Evolutionary conservation across 345 rosid genomes (phyloP).

Genomic region (Mallotus nudiflorus): DNA sequence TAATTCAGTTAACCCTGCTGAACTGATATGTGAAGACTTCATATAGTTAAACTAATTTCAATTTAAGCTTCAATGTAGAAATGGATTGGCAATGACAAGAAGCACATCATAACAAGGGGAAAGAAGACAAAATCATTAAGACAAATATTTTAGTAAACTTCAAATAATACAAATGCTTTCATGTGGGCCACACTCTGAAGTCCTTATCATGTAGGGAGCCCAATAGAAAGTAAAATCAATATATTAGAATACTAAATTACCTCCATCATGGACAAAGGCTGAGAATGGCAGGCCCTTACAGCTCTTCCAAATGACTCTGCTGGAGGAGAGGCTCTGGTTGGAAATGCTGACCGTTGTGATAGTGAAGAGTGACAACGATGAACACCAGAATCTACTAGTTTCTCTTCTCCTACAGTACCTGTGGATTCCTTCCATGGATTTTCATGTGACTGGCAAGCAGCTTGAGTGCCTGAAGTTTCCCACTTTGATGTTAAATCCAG

Average conservation of each 20-base stretch:
- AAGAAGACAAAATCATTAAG: not conserved
- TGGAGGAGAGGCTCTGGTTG: conserved; percentile 48
- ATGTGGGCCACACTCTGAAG: not conserved
- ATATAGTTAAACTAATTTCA: not conserved
- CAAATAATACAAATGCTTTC: conserved; percentile 15
- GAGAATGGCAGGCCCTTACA: conserved; percentile 76
- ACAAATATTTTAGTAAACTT: not conserved
- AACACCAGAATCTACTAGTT: conserved; percentile 51
- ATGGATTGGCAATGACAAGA: not conserved
- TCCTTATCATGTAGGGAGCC: not conserved
- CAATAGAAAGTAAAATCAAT: too few relatives aligned
- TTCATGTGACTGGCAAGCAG: conserved; percentile 41
- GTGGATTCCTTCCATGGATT: conserved; percentile 35
- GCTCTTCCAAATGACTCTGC: conserved; percentile 57
- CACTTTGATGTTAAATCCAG: conserved; percentile 41
- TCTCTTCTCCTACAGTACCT: conserved; percentile 38
- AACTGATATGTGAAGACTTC: not conserved
- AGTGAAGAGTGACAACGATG: conserved; percentile 83
- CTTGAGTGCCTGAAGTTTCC: conserved; percentile 39
- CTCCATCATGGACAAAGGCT: conserved; percentile 73
- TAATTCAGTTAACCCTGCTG: conserved; percentile 10
- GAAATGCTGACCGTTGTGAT: conserved; percentile 64
- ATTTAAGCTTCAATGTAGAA: conserved; percentile 3
- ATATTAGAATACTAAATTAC: conserved; percentile 38
- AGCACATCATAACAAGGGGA: not conserved